Evolutionary conservation across 2,329 filamentous ascomycete genomes (phyloP).

Genomic region (Diaporthe aspalathi): DNA sequence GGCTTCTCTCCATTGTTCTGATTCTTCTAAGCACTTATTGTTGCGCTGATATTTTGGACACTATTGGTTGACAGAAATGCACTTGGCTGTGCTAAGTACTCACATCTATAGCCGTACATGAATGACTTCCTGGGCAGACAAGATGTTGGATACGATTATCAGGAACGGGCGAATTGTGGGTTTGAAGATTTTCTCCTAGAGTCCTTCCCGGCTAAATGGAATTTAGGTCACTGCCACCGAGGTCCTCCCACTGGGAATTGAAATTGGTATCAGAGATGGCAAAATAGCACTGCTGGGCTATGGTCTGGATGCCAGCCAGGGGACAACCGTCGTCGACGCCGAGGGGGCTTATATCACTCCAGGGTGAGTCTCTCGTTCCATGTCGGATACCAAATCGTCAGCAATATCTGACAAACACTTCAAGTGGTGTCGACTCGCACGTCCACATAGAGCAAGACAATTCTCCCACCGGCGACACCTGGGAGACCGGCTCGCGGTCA

Average conservation of each 20-base stretch:
- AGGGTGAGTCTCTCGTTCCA: constrained; percentile 38
- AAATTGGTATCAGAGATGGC: constrained; percentile 60
- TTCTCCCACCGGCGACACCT: constrained; percentile 48
- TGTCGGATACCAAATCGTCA: rapidly evolving
- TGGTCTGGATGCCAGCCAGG: constrained; percentile 47
- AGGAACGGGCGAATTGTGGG: constrained; percentile 45
- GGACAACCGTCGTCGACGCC: constrained; percentile 56
- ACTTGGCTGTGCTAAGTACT: too few relatives aligned
- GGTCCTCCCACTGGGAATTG: constrained; percentile 53
- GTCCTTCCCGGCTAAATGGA: neutral
- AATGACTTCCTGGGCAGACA: constrained; percentile 16
- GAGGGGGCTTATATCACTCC: constrained; percentile 58
- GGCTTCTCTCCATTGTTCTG: neutral
- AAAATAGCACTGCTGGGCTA: constrained; percentile 58
- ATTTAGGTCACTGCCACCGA: constrained; percentile 59
- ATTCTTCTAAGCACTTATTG: neutral
- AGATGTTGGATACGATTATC: constrained; percentile 42
- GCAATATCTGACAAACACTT: neutral
- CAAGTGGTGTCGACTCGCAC: constrained; percentile 52
- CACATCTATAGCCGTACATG: neutral
- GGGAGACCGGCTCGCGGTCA: constrained; percentile 59
- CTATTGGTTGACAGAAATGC: neutral
- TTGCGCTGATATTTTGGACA: too few relatives aligned
- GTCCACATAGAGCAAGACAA: constrained; percentile 52
- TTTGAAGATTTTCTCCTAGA: neutral